These are phyloP conservation scores for Sphagnurus paluster DNA, from an alignment of 1,284 basidiomycete species.

Conservation along the genomic window DNA sequence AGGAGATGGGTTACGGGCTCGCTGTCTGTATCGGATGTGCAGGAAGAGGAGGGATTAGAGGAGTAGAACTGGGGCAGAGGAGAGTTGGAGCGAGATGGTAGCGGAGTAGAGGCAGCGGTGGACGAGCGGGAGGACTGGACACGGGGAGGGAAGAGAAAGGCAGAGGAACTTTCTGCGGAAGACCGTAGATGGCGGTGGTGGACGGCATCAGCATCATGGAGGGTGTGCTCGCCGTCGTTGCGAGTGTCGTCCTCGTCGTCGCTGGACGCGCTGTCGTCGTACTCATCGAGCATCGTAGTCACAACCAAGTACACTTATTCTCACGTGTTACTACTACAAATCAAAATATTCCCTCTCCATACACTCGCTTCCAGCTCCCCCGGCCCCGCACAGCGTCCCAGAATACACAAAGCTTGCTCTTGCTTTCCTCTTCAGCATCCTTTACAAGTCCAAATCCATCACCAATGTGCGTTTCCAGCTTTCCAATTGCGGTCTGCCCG, in stretches of 20 bases:
- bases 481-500: slow-evolving; percentile 47
- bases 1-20: slow-evolving; percentile 59
- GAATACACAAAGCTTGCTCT: slow-evolving; percentile 55
- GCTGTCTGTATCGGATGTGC: slow-evolving; percentile 64
- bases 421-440: slow-evolving; percentile 31
- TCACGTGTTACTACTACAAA: neutral
- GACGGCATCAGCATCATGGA: too few relatives aligned
- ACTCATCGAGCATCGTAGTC: slow-evolving; percentile 23
- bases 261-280: slow-evolving; percentile 40
- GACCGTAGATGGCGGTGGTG: too few relatives aligned
- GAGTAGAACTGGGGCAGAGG: slow-evolving; percentile 47
- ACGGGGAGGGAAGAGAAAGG: slow-evolving; percentile 37
- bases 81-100: slow-evolving; percentile 47
- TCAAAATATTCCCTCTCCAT: slow-evolving; percentile 48
- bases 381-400: slow-evolving; percentile 69
- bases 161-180: too few relatives aligned
- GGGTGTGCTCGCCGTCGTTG: too few relatives aligned
- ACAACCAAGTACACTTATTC: too few relatives aligned
- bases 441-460: slow-evolving; percentile 44
- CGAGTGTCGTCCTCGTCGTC: slow-evolving; percentile 40
- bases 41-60: slow-evolving; percentile 49
- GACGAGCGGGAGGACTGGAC: slow-evolving; percentile 41
- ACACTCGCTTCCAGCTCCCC: slow-evolving; percentile 71
- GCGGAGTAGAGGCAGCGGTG: slow-evolving; percentile 41
- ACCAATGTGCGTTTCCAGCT: slow-evolving; percentile 53